Evolutionary conservation across 2,329 filamentous ascomycete species (phyloP).

Genomic region (Arthrinium puccinioides): DNA sequence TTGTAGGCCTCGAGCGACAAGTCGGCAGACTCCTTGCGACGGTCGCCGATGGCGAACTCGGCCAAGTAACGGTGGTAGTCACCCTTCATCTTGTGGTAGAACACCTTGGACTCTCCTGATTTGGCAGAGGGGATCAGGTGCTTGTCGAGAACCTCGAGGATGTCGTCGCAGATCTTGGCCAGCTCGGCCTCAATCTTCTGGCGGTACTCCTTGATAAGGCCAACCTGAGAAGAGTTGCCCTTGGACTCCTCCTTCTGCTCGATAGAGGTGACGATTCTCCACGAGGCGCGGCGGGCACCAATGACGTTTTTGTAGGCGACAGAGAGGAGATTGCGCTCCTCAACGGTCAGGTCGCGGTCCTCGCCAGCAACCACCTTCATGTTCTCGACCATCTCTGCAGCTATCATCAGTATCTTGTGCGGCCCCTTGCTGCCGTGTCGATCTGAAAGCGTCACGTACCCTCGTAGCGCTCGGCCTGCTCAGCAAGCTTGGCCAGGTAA

Average conservation of each 20-base stretch:
- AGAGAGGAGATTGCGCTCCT: conserved; percentile 95
- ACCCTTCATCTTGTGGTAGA: conserved; percentile 99
- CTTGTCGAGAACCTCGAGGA: conserved; percentile 88
- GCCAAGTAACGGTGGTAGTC: conserved; percentile 99
- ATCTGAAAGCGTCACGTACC: conserved; percentile 59
- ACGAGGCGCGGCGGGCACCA: conserved; percentile 90
- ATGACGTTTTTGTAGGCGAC: conserved; percentile 99
- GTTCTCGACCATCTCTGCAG: conserved; percentile 96
- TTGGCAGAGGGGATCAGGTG: conserved; percentile 91
- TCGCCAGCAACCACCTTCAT: conserved; percentile 97
- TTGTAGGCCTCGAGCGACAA: conserved; percentile 97
- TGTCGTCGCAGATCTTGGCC: conserved; percentile 95
- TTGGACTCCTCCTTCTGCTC: conserved; percentile 99
- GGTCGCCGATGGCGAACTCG: conserved; percentile 90
- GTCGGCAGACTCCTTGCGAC: conserved; percentile 90
- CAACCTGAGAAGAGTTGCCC: conserved; percentile 87
- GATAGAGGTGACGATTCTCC: conserved; percentile 97
- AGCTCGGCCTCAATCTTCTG: conserved; percentile 97
- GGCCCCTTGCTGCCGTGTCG: conserved; percentile 1
- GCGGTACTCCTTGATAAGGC: conserved; percentile 94
- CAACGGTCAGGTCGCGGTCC: conserved; percentile 75
- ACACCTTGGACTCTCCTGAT: conserved; percentile 97
- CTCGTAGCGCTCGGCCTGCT: conserved; percentile 99
- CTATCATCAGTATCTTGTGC: neutral
- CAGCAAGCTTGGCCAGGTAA: conserved; percentile 98